Evolutionary conservation across 2,329 filamentous ascomycete genomes (phyloP).

Genomic region (Penicillium janthinellum): DNA sequence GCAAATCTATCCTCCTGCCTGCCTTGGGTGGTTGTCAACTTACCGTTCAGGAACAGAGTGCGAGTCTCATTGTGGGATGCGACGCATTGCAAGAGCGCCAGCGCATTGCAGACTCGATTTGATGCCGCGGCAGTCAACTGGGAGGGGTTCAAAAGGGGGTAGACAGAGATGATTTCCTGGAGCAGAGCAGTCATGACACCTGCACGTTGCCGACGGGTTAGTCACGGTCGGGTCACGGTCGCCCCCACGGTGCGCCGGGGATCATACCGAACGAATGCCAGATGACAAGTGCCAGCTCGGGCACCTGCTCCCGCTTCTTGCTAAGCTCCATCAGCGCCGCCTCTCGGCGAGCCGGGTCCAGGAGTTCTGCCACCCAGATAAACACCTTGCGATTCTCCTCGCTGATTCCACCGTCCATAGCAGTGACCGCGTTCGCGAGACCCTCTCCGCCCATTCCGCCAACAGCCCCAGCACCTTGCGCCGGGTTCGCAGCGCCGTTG

Average conservation of each 20-base stretch:
- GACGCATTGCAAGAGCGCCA: slow-evolving; percentile 93
- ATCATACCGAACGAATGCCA: slow-evolving; percentile 96
- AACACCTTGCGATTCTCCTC: slow-evolving; percentile 94
- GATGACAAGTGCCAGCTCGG: slow-evolving; percentile 90
- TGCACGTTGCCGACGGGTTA: slow-evolving; percentile 44
- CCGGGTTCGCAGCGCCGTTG: slow-evolving; percentile 49
- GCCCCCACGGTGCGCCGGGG: slow-evolving; percentile 17
- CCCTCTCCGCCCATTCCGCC: slow-evolving; percentile 53
- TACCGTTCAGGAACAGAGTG: slow-evolving; percentile 90
- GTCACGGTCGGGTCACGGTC: slow-evolving; percentile 16
- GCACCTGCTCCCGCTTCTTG: slow-evolving; percentile 98
- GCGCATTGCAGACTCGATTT: slow-evolving; percentile 95
- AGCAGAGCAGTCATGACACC: slow-evolving; percentile 97
- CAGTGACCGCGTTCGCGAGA: slow-evolving; percentile 36
- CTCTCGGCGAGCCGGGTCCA: slow-evolving; percentile 85
- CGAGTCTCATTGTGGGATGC: slow-evolving; percentile 96
- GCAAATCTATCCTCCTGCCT: neutral
- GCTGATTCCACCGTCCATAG: slow-evolving; percentile 68
- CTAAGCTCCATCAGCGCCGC: slow-evolving; percentile 91
- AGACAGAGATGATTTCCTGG: slow-evolving; percentile 98
- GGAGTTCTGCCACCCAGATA: slow-evolving; percentile 85
- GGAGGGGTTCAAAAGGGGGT: slow-evolving; percentile 92
- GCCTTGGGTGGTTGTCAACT: slow-evolving; percentile 6
- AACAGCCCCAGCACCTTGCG: slow-evolving; percentile 40
- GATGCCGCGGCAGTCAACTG: slow-evolving; percentile 97